phyloP scores from a whole-genome alignment of 2,329 filamentous ascomycete species.

The Talaromyces verruculosus region DNA sequence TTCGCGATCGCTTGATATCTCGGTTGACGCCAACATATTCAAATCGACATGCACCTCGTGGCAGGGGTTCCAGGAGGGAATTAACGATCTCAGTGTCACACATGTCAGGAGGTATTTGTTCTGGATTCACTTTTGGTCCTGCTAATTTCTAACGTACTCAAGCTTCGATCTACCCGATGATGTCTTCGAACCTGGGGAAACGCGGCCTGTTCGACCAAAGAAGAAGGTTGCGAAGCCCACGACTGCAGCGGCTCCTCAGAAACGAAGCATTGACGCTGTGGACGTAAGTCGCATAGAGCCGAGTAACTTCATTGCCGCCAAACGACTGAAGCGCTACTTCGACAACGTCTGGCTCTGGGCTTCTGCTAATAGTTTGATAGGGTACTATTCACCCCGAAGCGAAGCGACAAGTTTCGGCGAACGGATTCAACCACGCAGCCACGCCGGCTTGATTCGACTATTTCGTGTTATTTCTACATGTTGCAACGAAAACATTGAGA shows the following conservation, averaged over 20 bases:
- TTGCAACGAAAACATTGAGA: constrained; percentile 1
- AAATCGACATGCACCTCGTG: constrained; percentile 76
- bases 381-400: constrained; percentile 31
- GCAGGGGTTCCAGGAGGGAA: constrained; percentile 70
- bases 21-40: constrained; percentile 81
- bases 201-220: constrained; percentile 60
- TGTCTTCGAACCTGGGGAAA: constrained; percentile 78
- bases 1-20: constrained; percentile 54
- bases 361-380: constrained; percentile 28
- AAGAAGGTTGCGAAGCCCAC: constrained; percentile 51
- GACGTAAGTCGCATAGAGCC: constrained; percentile 43
- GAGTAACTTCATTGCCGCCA: constrained; percentile 26
- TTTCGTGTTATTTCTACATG: constrained; percentile 2
- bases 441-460: constrained; percentile 34
- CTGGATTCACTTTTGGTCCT: background rate
- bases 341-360: constrained; percentile 26
- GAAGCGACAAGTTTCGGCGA: constrained; percentile 38
- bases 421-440: constrained; percentile 30
- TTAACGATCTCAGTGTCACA: constrained; percentile 76
- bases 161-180: constrained; percentile 88
- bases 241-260: constrained; percentile 37
- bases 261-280: constrained; percentile 42
- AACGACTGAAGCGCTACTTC: constrained; percentile 25
- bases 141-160: constrained; percentile 21
- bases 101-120: constrained; percentile 77